Evolutionary conservation across 331 rosid species (phyloP).

Genomic region (Malus hybrid): DNA sequence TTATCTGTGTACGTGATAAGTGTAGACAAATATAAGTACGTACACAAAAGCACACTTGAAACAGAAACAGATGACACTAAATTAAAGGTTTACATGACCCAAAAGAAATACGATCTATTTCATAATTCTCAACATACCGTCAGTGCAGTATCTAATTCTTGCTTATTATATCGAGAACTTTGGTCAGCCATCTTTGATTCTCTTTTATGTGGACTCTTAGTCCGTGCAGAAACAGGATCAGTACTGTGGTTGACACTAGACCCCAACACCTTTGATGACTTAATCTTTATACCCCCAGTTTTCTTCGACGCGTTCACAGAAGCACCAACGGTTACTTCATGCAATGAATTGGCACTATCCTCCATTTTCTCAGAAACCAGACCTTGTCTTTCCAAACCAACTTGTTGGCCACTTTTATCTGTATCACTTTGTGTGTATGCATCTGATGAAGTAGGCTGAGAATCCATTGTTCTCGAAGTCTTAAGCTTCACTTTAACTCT

Average conservation of each 20-base stretch:
- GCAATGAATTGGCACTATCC: conserved; percentile 78
- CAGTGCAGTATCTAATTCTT: conserved; percentile 64
- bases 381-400: conserved; percentile 51
- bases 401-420: conserved; percentile 74
- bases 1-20: conserved; percentile 37
- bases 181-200: conserved; percentile 33
- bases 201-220: conserved; percentile 26
- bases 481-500: conserved; percentile 85
- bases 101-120: conserved; percentile 5
- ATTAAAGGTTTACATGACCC: neutral
- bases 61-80: conserved; percentile 8
- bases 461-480: conserved; percentile 52
- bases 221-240: conserved; percentile 16
- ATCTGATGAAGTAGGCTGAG: conserved; percentile 67
- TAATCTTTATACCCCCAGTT: conserved; percentile 68
- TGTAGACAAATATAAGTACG: neutral
- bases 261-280: conserved; percentile 62
- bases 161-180: conserved; percentile 45
- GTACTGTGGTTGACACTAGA: conserved; percentile 31
- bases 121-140: conserved; percentile 35
- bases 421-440: conserved; percentile 77
- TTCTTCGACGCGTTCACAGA: conserved; percentile 34
- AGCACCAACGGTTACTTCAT: conserved; percentile 17
- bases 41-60: neutral
- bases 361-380: conserved; percentile 49